Evolutionary conservation across 2,329 filamentous ascomycete species (phyloP).

Genomic region (Orbilia brochopaga): DNA sequence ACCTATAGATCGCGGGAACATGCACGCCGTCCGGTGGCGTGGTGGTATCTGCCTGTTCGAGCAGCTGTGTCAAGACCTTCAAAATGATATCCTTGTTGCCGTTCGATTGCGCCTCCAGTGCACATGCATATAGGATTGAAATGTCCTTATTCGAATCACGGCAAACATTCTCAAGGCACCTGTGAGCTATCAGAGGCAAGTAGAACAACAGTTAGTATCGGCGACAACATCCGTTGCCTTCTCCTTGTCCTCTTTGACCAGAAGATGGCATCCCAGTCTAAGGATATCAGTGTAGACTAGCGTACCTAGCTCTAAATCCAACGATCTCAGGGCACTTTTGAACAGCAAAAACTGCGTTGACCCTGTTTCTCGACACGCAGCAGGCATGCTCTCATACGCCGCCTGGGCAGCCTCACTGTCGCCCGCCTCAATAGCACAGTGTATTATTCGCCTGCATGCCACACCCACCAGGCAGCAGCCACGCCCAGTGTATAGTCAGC

Average conservation of each 20-base stretch:
- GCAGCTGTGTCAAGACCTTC: slow-evolving; percentile 66
- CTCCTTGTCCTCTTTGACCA: neutral
- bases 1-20: slow-evolving; percentile 70
- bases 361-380: slow-evolving; percentile 66
- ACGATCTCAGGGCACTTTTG: slow-evolving; percentile 69
- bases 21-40: slow-evolving; percentile 62
- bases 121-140: slow-evolving; percentile 78
- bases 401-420: slow-evolving; percentile 65
- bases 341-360: slow-evolving; percentile 77
- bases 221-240: neutral
- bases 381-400: slow-evolving; percentile 67
- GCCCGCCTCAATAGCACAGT: slow-evolving; percentile 69
- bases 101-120: slow-evolving; percentile 73
- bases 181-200: slow-evolving; percentile 61
- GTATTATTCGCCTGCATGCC: slow-evolving; percentile 70
- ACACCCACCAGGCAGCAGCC: slow-evolving; percentile 22
- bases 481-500: slow-evolving; percentile 37
- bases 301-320: slow-evolving; percentile 64
- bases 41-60: slow-evolving; percentile 64
- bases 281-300: neutral
- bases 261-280: neutral
- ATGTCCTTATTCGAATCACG: slow-evolving; percentile 63
- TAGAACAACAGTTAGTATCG: slow-evolving; percentile 31
- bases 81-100: slow-evolving; percentile 69
- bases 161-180: slow-evolving; percentile 69